These are phyloP conservation scores for Cucumis cinereus DNA, from an alignment of 306 rosid species.

Conservation along the genomic window DNA sequence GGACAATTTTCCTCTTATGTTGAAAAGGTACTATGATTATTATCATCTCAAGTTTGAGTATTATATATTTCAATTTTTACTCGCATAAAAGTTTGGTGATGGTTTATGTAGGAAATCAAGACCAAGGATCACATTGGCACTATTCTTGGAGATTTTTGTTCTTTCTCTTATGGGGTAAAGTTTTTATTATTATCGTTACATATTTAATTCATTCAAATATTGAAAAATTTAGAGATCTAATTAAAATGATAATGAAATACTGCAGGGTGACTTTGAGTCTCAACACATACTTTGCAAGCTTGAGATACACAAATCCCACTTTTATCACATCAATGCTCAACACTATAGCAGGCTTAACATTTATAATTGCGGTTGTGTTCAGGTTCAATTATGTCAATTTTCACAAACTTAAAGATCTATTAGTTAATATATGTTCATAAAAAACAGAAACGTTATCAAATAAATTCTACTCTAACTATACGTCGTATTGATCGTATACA, in stretches of 20 bases:
- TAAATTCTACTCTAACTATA: not conserved
- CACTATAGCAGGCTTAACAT: conserved; percentile 61
- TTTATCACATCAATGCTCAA: conserved; percentile 56
- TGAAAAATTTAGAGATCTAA: not conserved
- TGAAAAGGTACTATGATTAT: not conserved
- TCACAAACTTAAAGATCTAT: not conserved
- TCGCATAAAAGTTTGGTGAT: not conserved
- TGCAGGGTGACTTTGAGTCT: conserved; percentile 51
- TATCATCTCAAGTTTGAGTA: not conserved
- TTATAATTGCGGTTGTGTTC: conserved; percentile 50
- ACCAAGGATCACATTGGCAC: conserved; percentile 51
- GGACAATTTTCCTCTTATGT: no score
- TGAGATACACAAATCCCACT: conserved; percentile 67
- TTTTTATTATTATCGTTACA: not conserved
- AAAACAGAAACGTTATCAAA: not conserved
- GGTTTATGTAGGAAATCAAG: conserved; percentile 35
- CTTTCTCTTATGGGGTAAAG: conserved; percentile 75
- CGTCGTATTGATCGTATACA: not conserved
- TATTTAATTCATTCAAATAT: not conserved
- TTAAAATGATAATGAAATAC: not conserved
- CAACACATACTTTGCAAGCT: conserved; percentile 70
- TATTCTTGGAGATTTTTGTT: conserved; percentile 54
- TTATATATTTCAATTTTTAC: no score
- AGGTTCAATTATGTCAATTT: conserved; percentile 18
- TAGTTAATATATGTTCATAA: not conserved